Evolutionary conservation across 2,329 filamentous ascomycete species (phyloP).

Genomic region (Colletotrichum endophyticum): DNA sequence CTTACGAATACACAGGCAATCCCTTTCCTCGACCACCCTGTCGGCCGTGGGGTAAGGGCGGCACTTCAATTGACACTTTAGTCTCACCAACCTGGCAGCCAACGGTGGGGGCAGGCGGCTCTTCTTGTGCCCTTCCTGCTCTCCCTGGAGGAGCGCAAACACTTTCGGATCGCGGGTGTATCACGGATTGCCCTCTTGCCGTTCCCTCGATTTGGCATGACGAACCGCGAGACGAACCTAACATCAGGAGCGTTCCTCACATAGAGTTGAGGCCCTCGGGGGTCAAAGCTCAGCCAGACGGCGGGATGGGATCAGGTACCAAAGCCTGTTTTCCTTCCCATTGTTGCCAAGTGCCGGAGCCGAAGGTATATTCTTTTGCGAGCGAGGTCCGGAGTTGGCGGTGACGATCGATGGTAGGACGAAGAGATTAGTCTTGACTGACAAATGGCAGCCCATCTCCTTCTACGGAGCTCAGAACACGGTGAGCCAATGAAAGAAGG

Average conservation of each 20-base stretch:
- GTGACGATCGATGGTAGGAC: background rate
- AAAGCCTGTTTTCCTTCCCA: background rate
- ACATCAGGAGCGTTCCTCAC: background rate
- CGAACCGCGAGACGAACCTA: background rate
- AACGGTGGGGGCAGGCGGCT: background rate
- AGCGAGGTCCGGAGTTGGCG: background rate
- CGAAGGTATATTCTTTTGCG: background rate
- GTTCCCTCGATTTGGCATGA: background rate
- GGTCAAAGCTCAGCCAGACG: background rate
- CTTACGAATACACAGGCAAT: slow-evolving; percentile 8
- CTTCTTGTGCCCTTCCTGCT: background rate
- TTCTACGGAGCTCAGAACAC: background rate
- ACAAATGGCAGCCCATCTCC: background rate
- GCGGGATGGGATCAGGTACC: background rate
- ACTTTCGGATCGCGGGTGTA: background rate
- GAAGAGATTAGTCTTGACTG: background rate
- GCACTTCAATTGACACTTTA: background rate
- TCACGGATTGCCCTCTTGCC: background rate
- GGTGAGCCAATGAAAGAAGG: background rate
- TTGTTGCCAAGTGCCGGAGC: background rate
- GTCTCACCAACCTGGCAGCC: background rate
- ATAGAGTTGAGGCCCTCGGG: background rate
- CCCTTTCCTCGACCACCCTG: background rate
- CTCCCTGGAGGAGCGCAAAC: background rate
- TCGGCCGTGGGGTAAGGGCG: background rate